A percentile compares a stretch with the other conserved stretches of the same genome.
phyloP scores from a whole-genome alignment of 495 filamentous ascomycete genomes.

The Penicillium silybi region DNA sequence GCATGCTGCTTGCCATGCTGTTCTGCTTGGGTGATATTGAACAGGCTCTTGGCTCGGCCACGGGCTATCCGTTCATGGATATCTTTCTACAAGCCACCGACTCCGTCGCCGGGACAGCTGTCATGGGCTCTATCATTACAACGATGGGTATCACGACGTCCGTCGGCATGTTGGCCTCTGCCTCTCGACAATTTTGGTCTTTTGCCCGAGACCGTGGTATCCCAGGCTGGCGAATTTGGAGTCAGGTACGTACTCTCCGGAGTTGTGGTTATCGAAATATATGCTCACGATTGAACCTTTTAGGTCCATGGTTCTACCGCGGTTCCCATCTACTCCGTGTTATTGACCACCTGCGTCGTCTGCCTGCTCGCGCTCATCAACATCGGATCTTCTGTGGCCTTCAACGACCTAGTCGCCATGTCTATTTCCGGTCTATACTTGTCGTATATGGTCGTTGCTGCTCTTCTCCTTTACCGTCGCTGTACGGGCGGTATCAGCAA shows the following conservation, averaged over 20 bases:
- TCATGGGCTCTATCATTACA: constrained; percentile 44
- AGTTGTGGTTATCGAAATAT: background rate
- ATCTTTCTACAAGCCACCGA: constrained; percentile 45
- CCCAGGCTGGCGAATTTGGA: constrained; percentile 41
- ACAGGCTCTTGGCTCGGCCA: constrained; percentile 26
- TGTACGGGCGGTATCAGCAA: constrained; percentile 31
- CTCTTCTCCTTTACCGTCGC: constrained; percentile 47
- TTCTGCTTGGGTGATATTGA: constrained; percentile 47
- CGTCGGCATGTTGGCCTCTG: constrained; percentile 44
- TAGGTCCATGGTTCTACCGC: constrained; percentile 21
- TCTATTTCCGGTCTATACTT: constrained; percentile 39
- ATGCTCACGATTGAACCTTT: constrained; percentile 5
- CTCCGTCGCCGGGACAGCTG: constrained; percentile 37
- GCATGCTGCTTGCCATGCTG: constrained; percentile 45
- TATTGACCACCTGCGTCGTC: constrained; percentile 30
- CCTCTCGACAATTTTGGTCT: constrained; percentile 52
- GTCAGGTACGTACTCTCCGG: constrained; percentile 32
- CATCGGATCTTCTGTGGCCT: constrained; percentile 43
- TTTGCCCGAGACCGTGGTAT: constrained; percentile 52
- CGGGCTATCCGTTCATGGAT: constrained; percentile 48
- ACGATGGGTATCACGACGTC: constrained; percentile 38
- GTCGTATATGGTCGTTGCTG: constrained; percentile 41
- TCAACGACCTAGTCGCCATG: constrained; percentile 44
- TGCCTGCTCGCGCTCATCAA: constrained; percentile 44
- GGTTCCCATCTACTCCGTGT: constrained; percentile 39